Evolutionary conservation across 805 yeast species (phyloP).

Genomic region (Schizosaccharomyces pombe): DNA sequence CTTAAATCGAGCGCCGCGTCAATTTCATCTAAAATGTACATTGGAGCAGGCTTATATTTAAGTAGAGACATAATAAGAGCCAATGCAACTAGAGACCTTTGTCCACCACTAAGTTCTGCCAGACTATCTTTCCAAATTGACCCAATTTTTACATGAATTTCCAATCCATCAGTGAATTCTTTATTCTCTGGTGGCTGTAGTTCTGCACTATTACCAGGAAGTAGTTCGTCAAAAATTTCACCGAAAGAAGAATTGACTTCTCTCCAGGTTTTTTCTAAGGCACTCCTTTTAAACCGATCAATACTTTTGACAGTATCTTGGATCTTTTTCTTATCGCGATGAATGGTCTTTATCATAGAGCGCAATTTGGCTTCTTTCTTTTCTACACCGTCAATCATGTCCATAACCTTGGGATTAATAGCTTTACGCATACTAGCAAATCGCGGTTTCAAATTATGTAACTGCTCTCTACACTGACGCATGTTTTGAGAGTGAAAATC

Average conservation of each 20-base stretch:
- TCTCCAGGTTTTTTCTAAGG: slow-evolving; percentile 61
- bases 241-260: slow-evolving; percentile 83
- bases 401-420: slow-evolving; percentile 70
- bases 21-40: slow-evolving; percentile 92
- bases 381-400: slow-evolving; percentile 75
- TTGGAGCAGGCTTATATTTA: slow-evolving; percentile 93
- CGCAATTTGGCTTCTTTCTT: slow-evolving; percentile 59
- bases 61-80: slow-evolving; percentile 26
- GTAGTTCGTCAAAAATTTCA: slow-evolving; percentile 58
- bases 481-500: slow-evolving; percentile 21
- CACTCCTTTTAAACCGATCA: slow-evolving; percentile 64
- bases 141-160: slow-evolving; percentile 73
- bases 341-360: slow-evolving; percentile 65
- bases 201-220: slow-evolving; percentile 79
- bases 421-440: slow-evolving; percentile 51
- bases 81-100: slow-evolving; percentile 21
- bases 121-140: slow-evolving; percentile 87
- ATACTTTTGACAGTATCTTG: slow-evolving; percentile 66
- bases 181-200: slow-evolving; percentile 58
- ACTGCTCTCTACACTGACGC: slow-evolving; percentile 35
- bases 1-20: slow-evolving; percentile 94
- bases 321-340: slow-evolving; percentile 69
- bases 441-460: slow-evolving; percentile 31
- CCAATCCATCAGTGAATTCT: slow-evolving; percentile 74
- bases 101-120: slow-evolving; percentile 92